These are phyloP conservation scores for Suillus luteus DNA, from an alignment of 768 basidiomycete species.

Conservation along the genomic window DNA sequence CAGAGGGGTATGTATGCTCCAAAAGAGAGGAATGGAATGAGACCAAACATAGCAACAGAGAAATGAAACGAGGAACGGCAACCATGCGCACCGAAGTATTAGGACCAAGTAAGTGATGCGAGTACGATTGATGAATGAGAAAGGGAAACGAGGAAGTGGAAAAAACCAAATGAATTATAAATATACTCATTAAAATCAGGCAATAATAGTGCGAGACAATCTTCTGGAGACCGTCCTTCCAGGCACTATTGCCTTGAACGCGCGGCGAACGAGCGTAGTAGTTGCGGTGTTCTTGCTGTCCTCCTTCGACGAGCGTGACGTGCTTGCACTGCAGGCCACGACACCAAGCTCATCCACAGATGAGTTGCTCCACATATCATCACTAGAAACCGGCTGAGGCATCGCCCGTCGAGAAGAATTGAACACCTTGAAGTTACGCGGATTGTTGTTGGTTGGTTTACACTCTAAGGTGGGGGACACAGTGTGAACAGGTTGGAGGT, in stretches of 20 bases:
- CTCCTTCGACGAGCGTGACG: conserved; percentile 40
- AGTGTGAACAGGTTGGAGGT: conserved; percentile 45
- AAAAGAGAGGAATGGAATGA: conserved; percentile 14
- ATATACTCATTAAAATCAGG: conserved; percentile 19
- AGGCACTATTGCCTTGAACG: conserved; percentile 76
- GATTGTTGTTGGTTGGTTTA: conserved; percentile 19
- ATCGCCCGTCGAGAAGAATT: conserved; percentile 50
- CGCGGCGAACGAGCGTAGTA: conserved; percentile 62
- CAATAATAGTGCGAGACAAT: conserved; percentile 42
- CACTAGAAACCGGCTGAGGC: conserved; percentile 75
- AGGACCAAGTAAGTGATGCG: neutral
- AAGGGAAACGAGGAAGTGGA: conserved; percentile 7
- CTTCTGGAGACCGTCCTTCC: conserved; percentile 57
- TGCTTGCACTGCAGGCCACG: conserved; percentile 40
- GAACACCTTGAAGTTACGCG: conserved; percentile 32
- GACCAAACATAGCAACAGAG: conserved; percentile 28
- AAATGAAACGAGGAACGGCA: conserved; percentile 18
- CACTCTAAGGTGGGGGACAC: conserved; percentile 23
- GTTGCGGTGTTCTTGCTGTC: conserved; percentile 49
- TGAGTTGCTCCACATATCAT: conserved; percentile 48
- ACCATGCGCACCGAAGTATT: conserved; percentile 19
- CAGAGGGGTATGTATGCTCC: conserved; percentile 13
- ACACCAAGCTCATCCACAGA: conserved; percentile 71
- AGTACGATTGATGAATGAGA: neutral
- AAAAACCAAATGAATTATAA: conserved; percentile 17